These are phyloP conservation scores for Hemerocallis citrina DNA, from an alignment of 106 monocot genomes.

Conservation along the genomic window DNA sequence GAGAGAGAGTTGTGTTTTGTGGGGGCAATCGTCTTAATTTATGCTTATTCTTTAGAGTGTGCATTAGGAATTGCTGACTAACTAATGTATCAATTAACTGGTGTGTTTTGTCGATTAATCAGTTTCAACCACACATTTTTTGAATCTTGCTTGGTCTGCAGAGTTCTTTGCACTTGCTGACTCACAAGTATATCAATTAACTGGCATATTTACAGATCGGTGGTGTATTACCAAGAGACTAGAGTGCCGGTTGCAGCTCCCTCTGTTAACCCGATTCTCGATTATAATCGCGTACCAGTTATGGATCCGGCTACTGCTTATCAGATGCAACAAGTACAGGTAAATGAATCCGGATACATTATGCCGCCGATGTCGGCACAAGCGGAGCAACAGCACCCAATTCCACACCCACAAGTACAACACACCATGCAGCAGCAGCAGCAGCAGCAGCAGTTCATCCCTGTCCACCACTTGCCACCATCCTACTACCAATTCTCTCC, in stretches of 20 bases:
- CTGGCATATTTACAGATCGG: background rate
- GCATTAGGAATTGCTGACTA: too few relatives aligned
- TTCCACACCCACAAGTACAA: too few relatives aligned
- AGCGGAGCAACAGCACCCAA: constrained; percentile 17
- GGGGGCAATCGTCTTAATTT: too few relatives aligned
- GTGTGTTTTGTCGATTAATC: too few relatives aligned
- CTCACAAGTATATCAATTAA: too few relatives aligned
- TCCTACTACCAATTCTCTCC: constrained; percentile 49
- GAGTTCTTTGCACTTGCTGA: too few relatives aligned
- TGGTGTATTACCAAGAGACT: constrained; percentile 13
- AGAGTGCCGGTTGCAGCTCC: background rate
- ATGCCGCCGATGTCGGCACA: background rate
- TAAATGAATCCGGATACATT: background rate
- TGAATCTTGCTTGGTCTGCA: too few relatives aligned
- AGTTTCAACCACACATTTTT: too few relatives aligned
- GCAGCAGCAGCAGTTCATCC: constrained; percentile 51
- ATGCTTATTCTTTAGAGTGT: too few relatives aligned
- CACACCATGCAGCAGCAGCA: constrained; percentile 28
- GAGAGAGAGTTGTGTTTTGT: too few relatives aligned
- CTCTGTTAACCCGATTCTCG: constrained; percentile 11
- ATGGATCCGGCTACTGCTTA: background rate
- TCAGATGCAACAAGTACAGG: constrained; percentile 5
- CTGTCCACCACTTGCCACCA: constrained; percentile 20
- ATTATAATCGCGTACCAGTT: constrained; percentile 7
- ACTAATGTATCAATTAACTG: too few relatives aligned